A percentile compares a stretch with the other conserved stretches of the same genome.
Evolutionary conservation across 2,329 filamentous ascomycete species (phyloP).

Genomic region (Phialocephala sp.): DNA sequence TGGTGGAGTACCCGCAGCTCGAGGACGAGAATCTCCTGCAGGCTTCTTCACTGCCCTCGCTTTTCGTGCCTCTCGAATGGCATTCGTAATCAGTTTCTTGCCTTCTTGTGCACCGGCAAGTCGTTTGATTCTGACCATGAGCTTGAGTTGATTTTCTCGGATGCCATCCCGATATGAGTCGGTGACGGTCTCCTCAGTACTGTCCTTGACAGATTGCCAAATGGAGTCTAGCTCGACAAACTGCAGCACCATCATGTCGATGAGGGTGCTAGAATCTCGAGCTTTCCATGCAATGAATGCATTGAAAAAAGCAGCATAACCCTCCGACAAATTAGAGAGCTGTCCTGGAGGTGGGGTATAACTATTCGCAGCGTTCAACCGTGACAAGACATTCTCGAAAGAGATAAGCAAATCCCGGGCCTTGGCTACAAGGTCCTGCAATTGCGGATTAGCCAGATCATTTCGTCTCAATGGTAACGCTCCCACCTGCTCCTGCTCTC

Average conservation of each 20-base stretch:
- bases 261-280: conserved; percentile 75
- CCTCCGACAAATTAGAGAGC: conserved; percentile 66
- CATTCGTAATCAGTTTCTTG: conserved; percentile 74
- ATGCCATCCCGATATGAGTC: conserved; percentile 82
- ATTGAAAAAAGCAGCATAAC: conserved; percentile 76
- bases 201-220: conserved; percentile 81
- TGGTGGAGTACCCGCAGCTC: conserved; percentile 53
- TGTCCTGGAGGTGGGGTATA: conserved; percentile 69
- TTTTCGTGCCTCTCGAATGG: conserved; percentile 73
- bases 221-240: conserved; percentile 86
- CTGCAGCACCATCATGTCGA: conserved; percentile 85
- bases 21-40: conserved; percentile 72
- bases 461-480: conserved; percentile 54
- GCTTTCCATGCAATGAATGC: conserved; percentile 87
- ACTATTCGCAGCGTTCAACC: conserved; percentile 68
- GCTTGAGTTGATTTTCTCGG: conserved; percentile 78
- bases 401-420: conserved; percentile 77
- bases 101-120: conserved; percentile 74
- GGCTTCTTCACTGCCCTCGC: conserved; percentile 68
- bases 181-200: conserved; percentile 73
- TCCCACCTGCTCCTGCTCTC: conserved; percentile 62
- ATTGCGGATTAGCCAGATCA: conserved; percentile 65
- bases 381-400: conserved; percentile 76
- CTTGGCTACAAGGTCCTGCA: conserved; percentile 76
- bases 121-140: conserved; percentile 80